Percentiles rank a stretch among this genome's conserved stretches.
These are phyloP conservation scores for Phaffia australis DNA, from an alignment of 768 basidiomycete genomes.

Conservation along the genomic window DNA sequence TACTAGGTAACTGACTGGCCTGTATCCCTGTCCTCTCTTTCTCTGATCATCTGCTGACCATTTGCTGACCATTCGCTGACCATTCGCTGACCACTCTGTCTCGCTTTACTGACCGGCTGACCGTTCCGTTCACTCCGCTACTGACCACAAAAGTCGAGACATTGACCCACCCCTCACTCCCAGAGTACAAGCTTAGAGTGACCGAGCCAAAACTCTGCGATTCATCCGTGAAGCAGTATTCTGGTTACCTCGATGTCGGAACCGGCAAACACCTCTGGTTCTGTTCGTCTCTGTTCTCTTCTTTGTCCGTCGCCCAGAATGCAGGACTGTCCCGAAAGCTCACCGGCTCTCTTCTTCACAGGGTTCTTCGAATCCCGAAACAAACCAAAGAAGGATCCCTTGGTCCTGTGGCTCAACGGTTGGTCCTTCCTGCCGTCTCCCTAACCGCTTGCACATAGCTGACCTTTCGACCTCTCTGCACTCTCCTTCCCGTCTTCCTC, in stretches of 20 bases:
- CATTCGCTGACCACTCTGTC: no score
- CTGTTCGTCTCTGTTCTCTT: slow-evolving; percentile 27
- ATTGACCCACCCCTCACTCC: slow-evolving; percentile 37
- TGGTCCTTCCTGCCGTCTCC: slow-evolving; percentile 42
- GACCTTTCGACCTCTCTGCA: slow-evolving; percentile 31
- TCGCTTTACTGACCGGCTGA: no score
- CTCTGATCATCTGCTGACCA: no score
- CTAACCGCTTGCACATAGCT: slow-evolving; percentile 24
- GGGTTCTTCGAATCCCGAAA: slow-evolving; percentile 84
- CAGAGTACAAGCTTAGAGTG: slow-evolving; percentile 34
- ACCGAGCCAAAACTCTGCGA: slow-evolving; percentile 64
- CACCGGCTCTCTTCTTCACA: not conserved
- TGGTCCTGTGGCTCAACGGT: slow-evolving; percentile 84
- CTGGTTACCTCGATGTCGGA: slow-evolving; percentile 73
- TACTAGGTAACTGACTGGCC: no score
- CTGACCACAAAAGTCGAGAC: slow-evolving; percentile 29
- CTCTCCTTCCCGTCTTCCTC: no score
- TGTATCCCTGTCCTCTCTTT: no score
- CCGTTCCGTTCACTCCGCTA: not conserved
- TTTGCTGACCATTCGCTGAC: no score
- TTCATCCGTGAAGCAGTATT: slow-evolving; percentile 62
- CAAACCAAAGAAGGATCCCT: slow-evolving; percentile 62
- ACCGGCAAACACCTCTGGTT: slow-evolving; percentile 84
- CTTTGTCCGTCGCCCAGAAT: not conserved
- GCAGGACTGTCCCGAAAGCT: not conserved